phyloP scores from a whole-genome alignment of 129 eudicot species.

The Smallanthus sonchifolius region DNA sequence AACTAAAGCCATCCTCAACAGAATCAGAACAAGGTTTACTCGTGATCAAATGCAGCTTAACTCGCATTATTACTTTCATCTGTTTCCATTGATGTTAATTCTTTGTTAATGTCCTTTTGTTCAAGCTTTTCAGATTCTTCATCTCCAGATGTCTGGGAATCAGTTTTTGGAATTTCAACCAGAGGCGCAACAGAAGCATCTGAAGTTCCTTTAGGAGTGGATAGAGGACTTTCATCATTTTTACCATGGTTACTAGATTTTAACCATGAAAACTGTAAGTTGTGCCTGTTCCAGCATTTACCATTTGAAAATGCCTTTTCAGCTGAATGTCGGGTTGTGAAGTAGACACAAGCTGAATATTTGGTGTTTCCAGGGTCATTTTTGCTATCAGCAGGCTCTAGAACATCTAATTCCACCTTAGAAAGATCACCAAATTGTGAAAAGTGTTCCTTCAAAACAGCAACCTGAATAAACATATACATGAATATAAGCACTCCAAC shows the following conservation, averaged over 20 bases:
- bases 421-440: conserved; percentile 66
- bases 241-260: conserved; percentile 38
- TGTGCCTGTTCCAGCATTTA: conserved; percentile 76
- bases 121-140: conserved; percentile 48
- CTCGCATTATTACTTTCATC: conserved; percentile 41
- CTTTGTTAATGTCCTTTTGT: conserved; percentile 28
- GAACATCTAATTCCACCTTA: conserved; percentile 57
- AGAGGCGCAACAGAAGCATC: conserved; percentile 37
- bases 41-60: conserved; percentile 27
- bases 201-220: conserved; percentile 36
- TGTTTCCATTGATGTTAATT: conserved; percentile 20
- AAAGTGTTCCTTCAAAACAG: conserved; percentile 79
- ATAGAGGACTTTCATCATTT: conserved; percentile 43
- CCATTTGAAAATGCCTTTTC: conserved; percentile 77
- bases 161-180: conserved; percentile 32
- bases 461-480: conserved; percentile 42
- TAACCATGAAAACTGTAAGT: conserved; percentile 72
- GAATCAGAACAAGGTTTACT: conserved; percentile 33
- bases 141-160: conserved; percentile 35
- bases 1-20: conserved; percentile 28
- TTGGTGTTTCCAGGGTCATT: conserved; percentile 34
- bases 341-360: conserved; percentile 58
- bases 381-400: conserved; percentile 35
- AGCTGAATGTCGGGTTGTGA: conserved; percentile 67
- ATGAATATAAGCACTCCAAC: conserved; percentile 5